A percentile compares a stretch with the other conserved stretches of the same genome.
phyloP scores from a whole-genome alignment of 176 grass and related monocot genomes.

The Zoysia pacifica region DNA sequence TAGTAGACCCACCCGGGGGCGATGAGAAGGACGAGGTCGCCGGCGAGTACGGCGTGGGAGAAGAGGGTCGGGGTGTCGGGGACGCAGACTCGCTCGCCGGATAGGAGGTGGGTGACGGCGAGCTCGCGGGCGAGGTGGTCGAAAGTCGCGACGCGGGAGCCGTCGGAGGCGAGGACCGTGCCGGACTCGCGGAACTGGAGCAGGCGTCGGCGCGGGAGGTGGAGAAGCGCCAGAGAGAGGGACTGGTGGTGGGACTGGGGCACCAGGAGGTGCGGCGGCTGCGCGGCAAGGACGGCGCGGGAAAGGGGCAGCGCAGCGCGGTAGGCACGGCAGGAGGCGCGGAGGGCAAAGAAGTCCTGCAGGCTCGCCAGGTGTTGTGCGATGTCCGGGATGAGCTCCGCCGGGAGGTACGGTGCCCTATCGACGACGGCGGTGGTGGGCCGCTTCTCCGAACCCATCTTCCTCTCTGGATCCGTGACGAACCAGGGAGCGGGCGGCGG shows the following conservation, averaged over 20 bases:
- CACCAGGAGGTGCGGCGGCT: conserved; percentile 47
- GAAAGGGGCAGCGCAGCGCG: conserved; percentile 19
- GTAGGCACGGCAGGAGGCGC: conserved; percentile 53
- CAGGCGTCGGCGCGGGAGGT: conserved; percentile 40
- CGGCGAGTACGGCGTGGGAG: conserved; percentile 46
- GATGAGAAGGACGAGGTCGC: conserved; percentile 38
- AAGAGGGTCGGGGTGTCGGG: conserved; percentile 31
- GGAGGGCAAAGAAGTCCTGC: conserved; percentile 56
- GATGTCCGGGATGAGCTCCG: conserved; percentile 41
- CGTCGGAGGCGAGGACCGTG: conserved; percentile 41
- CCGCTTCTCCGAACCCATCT: conserved; percentile 5
- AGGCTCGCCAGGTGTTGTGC: conserved; percentile 46
- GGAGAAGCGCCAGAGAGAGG: conserved; percentile 42
- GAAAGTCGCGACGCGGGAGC: conserved; percentile 42
- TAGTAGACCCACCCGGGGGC: conserved; percentile 15
- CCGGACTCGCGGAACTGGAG: conserved; percentile 31
- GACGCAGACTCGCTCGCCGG: conserved; percentile 41
- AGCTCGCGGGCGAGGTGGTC: conserved; percentile 32
- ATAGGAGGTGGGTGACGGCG: conserved; percentile 52
- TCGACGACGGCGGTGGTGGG: background rate
- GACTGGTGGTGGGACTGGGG: conserved; percentile 46
- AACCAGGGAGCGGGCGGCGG: background rate
- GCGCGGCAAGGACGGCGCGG: conserved; percentile 37
- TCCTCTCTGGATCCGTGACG: background rate
- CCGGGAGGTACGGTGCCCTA: conserved; percentile 44